Evolutionary conservation across 306 rosid species (phyloP).

Genomic region (Nissolia schottii): DNA sequence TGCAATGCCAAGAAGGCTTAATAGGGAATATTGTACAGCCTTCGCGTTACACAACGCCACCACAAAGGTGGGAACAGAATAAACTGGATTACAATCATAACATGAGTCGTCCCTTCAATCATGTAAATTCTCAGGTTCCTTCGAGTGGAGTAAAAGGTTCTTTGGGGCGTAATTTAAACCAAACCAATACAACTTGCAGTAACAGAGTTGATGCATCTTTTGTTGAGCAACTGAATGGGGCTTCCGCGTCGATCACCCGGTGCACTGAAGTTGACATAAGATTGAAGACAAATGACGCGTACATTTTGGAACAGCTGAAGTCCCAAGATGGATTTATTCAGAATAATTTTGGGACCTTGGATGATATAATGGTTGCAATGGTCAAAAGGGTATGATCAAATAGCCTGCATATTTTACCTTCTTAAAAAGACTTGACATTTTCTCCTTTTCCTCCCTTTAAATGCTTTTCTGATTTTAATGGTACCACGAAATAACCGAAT

Average conservation of each 20-base stretch:
- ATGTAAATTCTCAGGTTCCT: slow-evolving; percentile 33
- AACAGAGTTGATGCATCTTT: slow-evolving; percentile 31
- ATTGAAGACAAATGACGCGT: slow-evolving; percentile 37
- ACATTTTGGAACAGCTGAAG: slow-evolving; percentile 42
- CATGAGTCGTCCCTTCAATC: slow-evolving; percentile 30
- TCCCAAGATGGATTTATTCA: slow-evolving; percentile 45
- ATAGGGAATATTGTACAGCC: slow-evolving; percentile 46
- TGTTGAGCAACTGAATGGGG: slow-evolving; percentile 36
- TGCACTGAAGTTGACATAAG: slow-evolving; percentile 28
- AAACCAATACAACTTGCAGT: slow-evolving; percentile 34
- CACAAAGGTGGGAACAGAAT: slow-evolving; percentile 53
- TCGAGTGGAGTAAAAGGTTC: slow-evolving; percentile 14
- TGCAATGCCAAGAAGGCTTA: slow-evolving; percentile 46
- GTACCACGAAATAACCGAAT: not conserved
- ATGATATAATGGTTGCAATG: slow-evolving; percentile 61
- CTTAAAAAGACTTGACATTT: not conserved
- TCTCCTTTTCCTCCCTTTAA: not conserved
- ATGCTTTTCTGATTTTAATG: not conserved
- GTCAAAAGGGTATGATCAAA: slow-evolving; percentile 63
- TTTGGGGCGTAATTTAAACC: slow-evolving; percentile 38
- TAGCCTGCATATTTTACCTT: slow-evolving; percentile 5
- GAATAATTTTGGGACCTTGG: slow-evolving; percentile 46
- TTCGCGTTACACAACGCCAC: slow-evolving; percentile 26
- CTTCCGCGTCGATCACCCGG: slow-evolving; percentile 24
- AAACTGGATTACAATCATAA: slow-evolving; percentile 34